Evolutionary conservation across 1,284 basidiomycete species (phyloP).

Genomic region (Puccinia novopanici): DNA sequence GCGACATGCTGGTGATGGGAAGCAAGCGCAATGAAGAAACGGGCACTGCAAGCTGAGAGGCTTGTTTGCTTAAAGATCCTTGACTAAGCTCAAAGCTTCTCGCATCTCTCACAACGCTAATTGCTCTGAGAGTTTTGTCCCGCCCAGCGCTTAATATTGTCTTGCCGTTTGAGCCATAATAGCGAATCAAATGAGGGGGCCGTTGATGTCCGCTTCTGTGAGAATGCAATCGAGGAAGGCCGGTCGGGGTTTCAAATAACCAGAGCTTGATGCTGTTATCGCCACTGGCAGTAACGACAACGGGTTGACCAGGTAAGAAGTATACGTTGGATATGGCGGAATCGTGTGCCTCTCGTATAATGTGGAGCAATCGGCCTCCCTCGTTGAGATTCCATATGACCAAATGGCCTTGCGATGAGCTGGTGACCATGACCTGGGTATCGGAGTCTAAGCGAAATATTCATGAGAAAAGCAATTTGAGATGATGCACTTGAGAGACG

Average conservation of each 20-base stretch:
- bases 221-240: conserved; percentile 83
- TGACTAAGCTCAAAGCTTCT: conserved; percentile 92
- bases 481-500: not conserved
- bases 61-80: conserved; percentile 83
- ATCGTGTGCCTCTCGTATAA: conserved; percentile 82
- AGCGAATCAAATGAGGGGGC: conserved; percentile 87
- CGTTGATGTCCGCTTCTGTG: conserved; percentile 86
- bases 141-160: conserved; percentile 78
- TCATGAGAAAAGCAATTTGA: not conserved
- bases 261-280: conserved; percentile 96
- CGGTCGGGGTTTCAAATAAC: conserved; percentile 88
- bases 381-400: conserved; percentile 87
- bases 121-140: conserved; percentile 84
- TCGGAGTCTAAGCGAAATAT: conserved; percentile 49
- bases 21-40: conserved; percentile 72
- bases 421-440: conserved; percentile 72
- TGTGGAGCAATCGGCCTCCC: conserved; percentile 76
- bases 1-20: conserved; percentile 73
- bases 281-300: conserved; percentile 80
- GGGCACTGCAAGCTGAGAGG: conserved; percentile 75
- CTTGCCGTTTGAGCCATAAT: conserved; percentile 95
- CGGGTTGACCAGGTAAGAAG: conserved; percentile 86
- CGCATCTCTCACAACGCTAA: conserved; percentile 89
- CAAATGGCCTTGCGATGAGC: conserved; percentile 80
- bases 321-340: conserved; percentile 75